phyloP scores from a whole-genome alignment of 108 stramenopile genomes.

The Cyclotella atomus region DNA sequence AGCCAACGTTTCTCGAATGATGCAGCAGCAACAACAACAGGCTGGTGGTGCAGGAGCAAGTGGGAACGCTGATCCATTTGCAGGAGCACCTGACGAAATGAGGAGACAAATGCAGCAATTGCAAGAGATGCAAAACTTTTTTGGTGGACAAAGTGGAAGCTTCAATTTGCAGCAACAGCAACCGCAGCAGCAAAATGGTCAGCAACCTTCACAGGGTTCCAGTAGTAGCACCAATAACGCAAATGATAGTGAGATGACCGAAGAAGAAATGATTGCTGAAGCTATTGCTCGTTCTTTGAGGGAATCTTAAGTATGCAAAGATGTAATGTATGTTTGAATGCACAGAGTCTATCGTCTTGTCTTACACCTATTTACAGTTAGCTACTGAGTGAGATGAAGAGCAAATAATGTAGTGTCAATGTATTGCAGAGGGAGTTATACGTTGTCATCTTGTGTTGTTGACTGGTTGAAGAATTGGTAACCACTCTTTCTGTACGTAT shows the following conservation, averaged over 20 bases:
- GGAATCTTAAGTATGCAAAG: slow-evolving; percentile 42
- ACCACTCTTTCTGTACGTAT: slow-evolving; percentile 32
- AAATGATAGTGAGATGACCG: slow-evolving; percentile 66
- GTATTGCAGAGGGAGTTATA: too few species aligned
- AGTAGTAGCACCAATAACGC: background rate
- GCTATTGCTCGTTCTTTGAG: slow-evolving; percentile 87
- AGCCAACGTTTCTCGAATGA: slow-evolving; percentile 51
- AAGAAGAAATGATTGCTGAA: slow-evolving; percentile 93
- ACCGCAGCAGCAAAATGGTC: background rate
- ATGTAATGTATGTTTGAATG: background rate
- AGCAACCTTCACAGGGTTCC: background rate
- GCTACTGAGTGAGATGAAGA: background rate
- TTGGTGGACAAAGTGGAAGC: slow-evolving; percentile 27
- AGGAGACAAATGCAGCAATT: slow-evolving; percentile 48
- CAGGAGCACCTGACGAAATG: slow-evolving; percentile 33
- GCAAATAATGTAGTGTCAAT: background rate
- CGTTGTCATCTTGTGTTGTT: background rate
- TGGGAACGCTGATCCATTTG: slow-evolving; percentile 28
- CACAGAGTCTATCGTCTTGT: background rate
- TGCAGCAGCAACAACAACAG: slow-evolving; percentile 35
- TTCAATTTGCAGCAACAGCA: slow-evolving; percentile 15
- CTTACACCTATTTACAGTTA: background rate
- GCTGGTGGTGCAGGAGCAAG: background rate
- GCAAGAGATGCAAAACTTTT: slow-evolving; percentile 17
- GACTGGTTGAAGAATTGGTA: slow-evolving; percentile 11